These are phyloP conservation scores for Xylaria acuta DNA, from an alignment of 495 filamentous ascomycete species.

Conservation along the genomic window DNA sequence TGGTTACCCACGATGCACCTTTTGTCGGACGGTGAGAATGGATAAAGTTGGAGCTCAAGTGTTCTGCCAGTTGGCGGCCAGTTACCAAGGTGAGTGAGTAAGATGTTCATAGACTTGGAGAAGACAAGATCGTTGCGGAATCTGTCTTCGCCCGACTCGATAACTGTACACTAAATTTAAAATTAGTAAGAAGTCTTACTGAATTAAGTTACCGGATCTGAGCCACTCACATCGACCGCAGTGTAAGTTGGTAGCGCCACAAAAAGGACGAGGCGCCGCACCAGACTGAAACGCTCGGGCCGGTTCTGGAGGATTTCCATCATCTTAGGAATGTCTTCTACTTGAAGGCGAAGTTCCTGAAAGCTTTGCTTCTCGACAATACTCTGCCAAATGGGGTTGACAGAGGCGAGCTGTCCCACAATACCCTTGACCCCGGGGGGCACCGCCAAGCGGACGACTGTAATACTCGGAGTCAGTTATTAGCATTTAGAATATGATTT, in stretches of 20 bases:
- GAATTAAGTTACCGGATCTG: no score
- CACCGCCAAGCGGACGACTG: neutral
- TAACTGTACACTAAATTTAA: conserved; percentile 4
- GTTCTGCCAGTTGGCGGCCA: conserved; percentile 13
- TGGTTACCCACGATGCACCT: neutral
- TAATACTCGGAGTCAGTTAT: no score
- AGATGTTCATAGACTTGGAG: conserved; percentile 5
- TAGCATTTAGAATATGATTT: no score
- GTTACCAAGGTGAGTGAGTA: neutral
- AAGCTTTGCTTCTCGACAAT: conserved; percentile 14
- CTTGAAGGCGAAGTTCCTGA: neutral
- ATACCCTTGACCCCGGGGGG: neutral
- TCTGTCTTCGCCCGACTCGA: conserved; percentile 2
- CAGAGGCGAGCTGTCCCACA: neutral
- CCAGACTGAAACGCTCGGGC: conserved; percentile 5
- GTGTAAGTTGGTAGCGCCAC: neutral
- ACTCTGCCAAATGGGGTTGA: conserved; percentile 5
- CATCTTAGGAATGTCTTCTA: neutral
- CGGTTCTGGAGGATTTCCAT: neutral
- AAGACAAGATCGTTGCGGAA: conserved; percentile 18
- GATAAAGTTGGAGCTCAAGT: conserved; percentile 10
- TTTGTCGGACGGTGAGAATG: neutral
- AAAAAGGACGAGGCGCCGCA: neutral
- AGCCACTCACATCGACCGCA: neutral
- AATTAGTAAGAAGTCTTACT: neutral